Evolutionary conservation across 1,284 basidiomycete genomes (phyloP), one percentile per base, ranked within the genome.

Genomic region (Leccinum laetum): DNA sequence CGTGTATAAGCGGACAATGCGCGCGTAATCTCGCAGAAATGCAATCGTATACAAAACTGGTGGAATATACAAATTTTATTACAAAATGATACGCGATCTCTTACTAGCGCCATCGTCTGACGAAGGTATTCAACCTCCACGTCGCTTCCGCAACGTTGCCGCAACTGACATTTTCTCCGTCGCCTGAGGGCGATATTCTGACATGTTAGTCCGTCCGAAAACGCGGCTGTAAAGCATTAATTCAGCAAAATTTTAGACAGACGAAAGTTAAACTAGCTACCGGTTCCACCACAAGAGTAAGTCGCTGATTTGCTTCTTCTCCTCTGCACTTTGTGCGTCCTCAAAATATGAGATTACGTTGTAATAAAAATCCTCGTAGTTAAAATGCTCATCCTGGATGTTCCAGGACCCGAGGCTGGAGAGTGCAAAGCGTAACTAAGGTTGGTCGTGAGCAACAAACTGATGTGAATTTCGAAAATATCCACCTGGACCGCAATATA

Each of bases 401-500:
- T 13, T 7, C 59, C 59, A 60, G 32, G 24, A 29, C 5, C 44
- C n/a, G 11, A 8, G n/a, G n/a, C 16, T 60, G 10, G 59, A 60
- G 8, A 60, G 16, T 5, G 59, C 46, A 21, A 49, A 60, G 9
- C 29, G 29, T 18, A 60, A 44, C 59, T 60, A 60, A 18, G 14
- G 8, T 11, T 56, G 13, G 21, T 24, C 9, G 8, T 56, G 11
- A 56, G 18, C 18, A 56, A 18, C 6, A 56, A 6, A 14, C 14
- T 13, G 14, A 14, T 14, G 2, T 11, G 24, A 29, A 16, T 56
- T 13, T 21, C 5, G 53, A 56, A 56, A 29, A n/a, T 4, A 16
- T 8, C 11, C 16, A 75, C 75, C 70, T 71, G 73, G 6, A 72
- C 71, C 56, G 71, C 72, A 18, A 68, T 60, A 63, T 76, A 76